Evolutionary conservation across 2,329 filamentous ascomycete species (phyloP), one percentile per base, ranked within the genome.

Genomic region (Neophaeococcomyces aloes): DNA sequence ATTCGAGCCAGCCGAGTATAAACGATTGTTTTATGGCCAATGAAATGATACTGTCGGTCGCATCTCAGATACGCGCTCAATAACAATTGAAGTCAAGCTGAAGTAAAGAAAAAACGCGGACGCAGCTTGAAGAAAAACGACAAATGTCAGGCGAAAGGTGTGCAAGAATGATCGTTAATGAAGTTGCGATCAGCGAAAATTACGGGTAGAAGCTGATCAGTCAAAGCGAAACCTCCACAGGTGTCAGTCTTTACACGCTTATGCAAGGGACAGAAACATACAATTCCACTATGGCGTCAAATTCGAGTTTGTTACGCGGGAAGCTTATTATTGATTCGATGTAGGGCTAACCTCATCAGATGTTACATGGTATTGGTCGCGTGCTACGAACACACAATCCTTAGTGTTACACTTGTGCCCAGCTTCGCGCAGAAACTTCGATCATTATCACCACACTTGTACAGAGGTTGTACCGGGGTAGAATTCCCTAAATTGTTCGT

Each of bases 211-310:
- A 34, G 44, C 33, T 18, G 40, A 43, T 43, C 38, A 32, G 37
- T 39, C 38, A 29, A 21, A 33, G 33, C 29, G n/a, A 29, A 31
- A 32, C 37, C 42, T 44, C 44, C 38, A 36, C 47, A 36, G 17
- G 35, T 42, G 45, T 46, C 42, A 48, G 40, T 19, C 31, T 14
- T 13, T 21, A n/a, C 17, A 34, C 42, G 39, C 39, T 42, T 42
- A 42, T 42, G 39, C 39, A 42, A 42, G 39, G 39, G 13, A 42
- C 39, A 30, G 29, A 29, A 29, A 17, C 38, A 14, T 25, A 18
- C 25, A 25, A 31, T 32, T 19, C 11, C 14, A 38, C 35, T 27
- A 38, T 38, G 35, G 35, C 35, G 18, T 38, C 35, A 38, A n/a
- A 25, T 8, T 38, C 23, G 10, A 27, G 23, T 27, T 27, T 27